phyloP scores from a whole-genome alignment of 306 rosid species.

The Ormosia emarginata region DNA sequence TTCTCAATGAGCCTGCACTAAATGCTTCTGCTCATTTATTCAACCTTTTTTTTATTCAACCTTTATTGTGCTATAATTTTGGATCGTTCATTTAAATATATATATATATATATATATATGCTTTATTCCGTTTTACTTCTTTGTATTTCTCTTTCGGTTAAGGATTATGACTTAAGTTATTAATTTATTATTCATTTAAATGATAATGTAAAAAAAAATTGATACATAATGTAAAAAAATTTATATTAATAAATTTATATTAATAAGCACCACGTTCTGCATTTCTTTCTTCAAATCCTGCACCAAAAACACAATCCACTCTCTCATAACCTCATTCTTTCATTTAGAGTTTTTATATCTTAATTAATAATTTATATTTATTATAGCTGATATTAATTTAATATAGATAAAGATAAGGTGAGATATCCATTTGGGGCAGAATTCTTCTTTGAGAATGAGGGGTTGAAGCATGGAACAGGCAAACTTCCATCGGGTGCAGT shows the following conservation, averaged over 20 bases:
- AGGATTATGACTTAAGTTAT: neutral
- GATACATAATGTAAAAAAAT: no score
- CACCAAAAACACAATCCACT: no score
- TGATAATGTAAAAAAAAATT: neutral
- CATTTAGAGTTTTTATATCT: no score
- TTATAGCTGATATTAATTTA: neutral
- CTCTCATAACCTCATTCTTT: no score
- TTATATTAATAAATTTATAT: neutral
- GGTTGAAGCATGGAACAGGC: slow-evolving; percentile 17
- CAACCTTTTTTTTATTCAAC: neutral
- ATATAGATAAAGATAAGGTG: neutral
- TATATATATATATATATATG: neutral
- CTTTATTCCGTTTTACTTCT: neutral
- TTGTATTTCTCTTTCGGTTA: neutral
- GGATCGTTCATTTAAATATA: neutral
- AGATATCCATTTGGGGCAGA: neutral
- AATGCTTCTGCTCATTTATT: neutral
- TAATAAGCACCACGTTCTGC: no score
- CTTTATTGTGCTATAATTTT: neutral
- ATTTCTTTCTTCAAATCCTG: no score
- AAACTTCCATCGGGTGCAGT: neutral
- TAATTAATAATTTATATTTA: no score
- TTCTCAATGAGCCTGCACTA: neutral
- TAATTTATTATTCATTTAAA: neutral
- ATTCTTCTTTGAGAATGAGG: neutral